These are phyloP conservation scores for Bondarzewia mesenterica DNA, from an alignment of 1,284 basidiomycete genomes.

Conservation along the genomic window DNA sequence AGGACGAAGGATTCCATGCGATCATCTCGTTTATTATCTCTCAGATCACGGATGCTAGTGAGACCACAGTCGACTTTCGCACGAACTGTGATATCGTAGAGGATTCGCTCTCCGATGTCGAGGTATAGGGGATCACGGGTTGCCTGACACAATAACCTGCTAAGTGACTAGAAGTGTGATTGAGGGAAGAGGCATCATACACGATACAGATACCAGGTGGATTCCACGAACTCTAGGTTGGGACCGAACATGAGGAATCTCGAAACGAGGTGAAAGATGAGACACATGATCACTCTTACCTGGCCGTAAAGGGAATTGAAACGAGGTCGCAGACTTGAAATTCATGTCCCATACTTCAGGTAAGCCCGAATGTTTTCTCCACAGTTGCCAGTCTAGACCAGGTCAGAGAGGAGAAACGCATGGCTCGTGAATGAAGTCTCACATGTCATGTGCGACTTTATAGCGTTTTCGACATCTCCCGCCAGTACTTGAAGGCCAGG, in stretches of 20 bases:
- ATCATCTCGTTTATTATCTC: conserved; percentile 76
- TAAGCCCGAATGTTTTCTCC: conserved; percentile 76
- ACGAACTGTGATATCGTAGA: conserved; percentile 67
- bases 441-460: conserved; percentile 81
- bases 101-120: conserved; percentile 78
- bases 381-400: conserved; percentile 77
- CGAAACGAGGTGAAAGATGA: not conserved
- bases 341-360: conserved; percentile 87
- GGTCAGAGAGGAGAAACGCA: conserved; percentile 2
- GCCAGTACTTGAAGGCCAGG: conserved; percentile 83
- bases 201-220: conserved; percentile 89
- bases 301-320: conserved; percentile 80
- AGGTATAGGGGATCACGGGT: conserved; percentile 89
- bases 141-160: too few relatives aligned
- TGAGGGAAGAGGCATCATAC: conserved; percentile 34
- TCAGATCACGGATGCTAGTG: conserved; percentile 72
- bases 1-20: conserved; percentile 91
- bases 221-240: conserved; percentile 74
- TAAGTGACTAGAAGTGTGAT: conserved; percentile 8
- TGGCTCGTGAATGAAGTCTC: conserved; percentile 6
- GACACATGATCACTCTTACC: conserved; percentile 41
- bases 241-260: not conserved
- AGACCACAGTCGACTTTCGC: conserved; percentile 82
- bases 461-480: conserved; percentile 84
- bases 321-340: conserved; percentile 63